Evolutionary conservation across 1,139 yeast genomes (phyloP).

Genomic region (Meyerozyma carpophila): DNA sequence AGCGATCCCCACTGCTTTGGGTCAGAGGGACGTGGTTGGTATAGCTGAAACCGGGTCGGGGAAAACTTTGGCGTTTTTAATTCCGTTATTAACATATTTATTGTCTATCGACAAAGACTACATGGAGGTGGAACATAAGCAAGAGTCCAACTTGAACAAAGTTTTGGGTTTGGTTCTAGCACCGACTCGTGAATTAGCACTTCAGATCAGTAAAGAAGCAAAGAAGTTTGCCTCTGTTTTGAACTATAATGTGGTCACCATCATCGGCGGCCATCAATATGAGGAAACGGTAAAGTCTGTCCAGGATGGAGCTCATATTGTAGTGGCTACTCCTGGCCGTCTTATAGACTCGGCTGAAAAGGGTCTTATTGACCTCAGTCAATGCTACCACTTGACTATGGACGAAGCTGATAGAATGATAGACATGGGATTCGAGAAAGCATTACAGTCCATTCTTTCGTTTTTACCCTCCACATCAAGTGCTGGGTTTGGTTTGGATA

Average conservation of each 20-base stretch:
- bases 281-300: conserved; percentile 65
- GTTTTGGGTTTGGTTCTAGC: conserved; percentile 67
- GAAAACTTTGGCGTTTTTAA: conserved; percentile 11
- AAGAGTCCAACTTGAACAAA: conserved; percentile 24
- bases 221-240: conserved; percentile 39
- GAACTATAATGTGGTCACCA: conserved; percentile 52
- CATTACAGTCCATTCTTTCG: conserved; percentile 55
- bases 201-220: conserved; percentile 72
- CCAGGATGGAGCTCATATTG: conserved; percentile 66
- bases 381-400: conserved; percentile 66
- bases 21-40: conserved; percentile 66
- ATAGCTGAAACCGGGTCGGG: conserved; percentile 57
- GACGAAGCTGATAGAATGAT: conserved; percentile 97
- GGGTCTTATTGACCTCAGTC: conserved; percentile 52
- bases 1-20: conserved; percentile 69
- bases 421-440: conserved; percentile 89
- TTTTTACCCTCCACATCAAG: conserved; percentile 34
- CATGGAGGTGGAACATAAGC: conserved; percentile 27
- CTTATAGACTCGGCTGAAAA: conserved; percentile 74
- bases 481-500: conserved; percentile 16
- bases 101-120: conserved; percentile 32
- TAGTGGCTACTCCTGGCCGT: conserved; percentile 94
- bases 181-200: conserved; percentile 92
- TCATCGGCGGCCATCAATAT: conserved; percentile 88
- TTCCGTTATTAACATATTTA: conserved; percentile 48